phyloP scores from a whole-genome alignment of 2,329 filamentous ascomycete species.

The Lasiodiplodia citricola region DNA sequence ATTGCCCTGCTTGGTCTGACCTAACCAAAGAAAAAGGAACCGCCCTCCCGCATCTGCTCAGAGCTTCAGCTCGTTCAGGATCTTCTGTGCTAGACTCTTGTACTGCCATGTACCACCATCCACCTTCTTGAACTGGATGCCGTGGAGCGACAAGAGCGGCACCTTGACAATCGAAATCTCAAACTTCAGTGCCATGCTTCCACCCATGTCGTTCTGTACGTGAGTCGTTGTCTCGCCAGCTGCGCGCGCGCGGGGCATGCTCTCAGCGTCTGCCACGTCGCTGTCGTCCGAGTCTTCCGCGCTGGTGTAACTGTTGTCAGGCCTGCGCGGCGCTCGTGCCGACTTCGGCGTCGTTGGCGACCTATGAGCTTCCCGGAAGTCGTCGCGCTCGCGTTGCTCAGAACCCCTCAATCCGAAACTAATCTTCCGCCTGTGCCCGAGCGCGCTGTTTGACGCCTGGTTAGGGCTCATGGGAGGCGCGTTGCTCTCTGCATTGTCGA shows the following conservation, averaged over 20 bases:
- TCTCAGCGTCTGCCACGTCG: slow-evolving; percentile 59
- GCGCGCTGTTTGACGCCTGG: slow-evolving; percentile 36
- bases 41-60: slow-evolving; percentile 47
- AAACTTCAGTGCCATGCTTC: slow-evolving; percentile 83
- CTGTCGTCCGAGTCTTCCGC: slow-evolving; percentile 87
- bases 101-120: slow-evolving; percentile 97
- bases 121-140: slow-evolving; percentile 97
- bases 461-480: slow-evolving; percentile 38
- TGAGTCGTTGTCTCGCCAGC: slow-evolving; percentile 90
- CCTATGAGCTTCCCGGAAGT: slow-evolving; percentile 67
- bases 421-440: slow-evolving; percentile 75
- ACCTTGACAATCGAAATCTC: slow-evolving; percentile 99
- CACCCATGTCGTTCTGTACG: slow-evolving; percentile 86
- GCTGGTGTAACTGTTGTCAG: slow-evolving; percentile 78
- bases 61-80: slow-evolving; percentile 82
- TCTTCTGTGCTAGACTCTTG: slow-evolving; percentile 97
- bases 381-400: slow-evolving; percentile 70
- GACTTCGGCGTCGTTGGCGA: slow-evolving; percentile 56
- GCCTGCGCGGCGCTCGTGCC: slow-evolving; percentile 53
- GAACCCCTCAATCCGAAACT: slow-evolving; percentile 74
- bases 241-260: slow-evolving; percentile 46
- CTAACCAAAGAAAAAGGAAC: background rate
- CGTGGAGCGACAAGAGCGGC: slow-evolving; percentile 87
- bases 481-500: slow-evolving; percentile 68
- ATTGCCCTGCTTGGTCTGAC: background rate